A percentile compares a stretch with the other conserved stretches of the same genome.
Evolutionary conservation across 139 green algal species (phyloP).

Genomic region (Chlorella sp.): DNA sequence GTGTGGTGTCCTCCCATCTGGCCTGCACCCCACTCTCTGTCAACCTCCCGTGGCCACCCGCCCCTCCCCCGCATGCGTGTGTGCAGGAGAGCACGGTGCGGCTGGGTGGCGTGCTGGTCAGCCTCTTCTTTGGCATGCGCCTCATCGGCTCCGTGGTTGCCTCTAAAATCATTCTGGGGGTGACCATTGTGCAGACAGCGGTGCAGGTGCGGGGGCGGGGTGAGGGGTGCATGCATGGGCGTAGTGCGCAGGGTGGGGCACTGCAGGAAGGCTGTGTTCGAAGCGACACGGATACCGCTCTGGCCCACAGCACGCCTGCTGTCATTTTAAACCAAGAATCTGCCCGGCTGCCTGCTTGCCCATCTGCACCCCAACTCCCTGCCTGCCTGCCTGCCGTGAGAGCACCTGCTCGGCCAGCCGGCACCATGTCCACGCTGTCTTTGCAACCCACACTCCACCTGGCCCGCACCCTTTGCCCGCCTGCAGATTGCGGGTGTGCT

Average conservation of each 20-base stretch:
- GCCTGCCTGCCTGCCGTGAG: not conserved
- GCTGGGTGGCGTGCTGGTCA: not conserved
- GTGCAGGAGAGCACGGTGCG: conserved; percentile 9
- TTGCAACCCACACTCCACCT: not conserved
- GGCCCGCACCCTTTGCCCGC: not conserved
- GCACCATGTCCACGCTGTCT: not conserved
- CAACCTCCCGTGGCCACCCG: not conserved
- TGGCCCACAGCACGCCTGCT: not conserved
- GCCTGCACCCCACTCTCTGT: not conserved
- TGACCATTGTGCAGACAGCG: not conserved
- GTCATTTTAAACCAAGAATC: not conserved
- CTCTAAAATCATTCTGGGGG: conserved; percentile 8
- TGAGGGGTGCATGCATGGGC: not conserved
- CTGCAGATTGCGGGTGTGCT: not conserved
- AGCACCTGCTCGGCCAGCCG: not conserved
- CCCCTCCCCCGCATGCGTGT: not conserved
- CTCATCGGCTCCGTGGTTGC: not conserved
- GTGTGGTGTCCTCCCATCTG: not conserved
- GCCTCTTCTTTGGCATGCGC: conserved; percentile 9
- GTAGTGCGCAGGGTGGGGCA: too few relatives aligned
- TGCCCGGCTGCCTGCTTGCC: not conserved
- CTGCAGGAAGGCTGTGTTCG: too few relatives aligned
- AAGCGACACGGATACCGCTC: too few relatives aligned
- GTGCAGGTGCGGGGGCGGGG: conserved; percentile 6
- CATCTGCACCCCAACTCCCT: not conserved